Conservation (phyloP, 139 green algal species). For the Chlamydomonas sp. region DNA sequence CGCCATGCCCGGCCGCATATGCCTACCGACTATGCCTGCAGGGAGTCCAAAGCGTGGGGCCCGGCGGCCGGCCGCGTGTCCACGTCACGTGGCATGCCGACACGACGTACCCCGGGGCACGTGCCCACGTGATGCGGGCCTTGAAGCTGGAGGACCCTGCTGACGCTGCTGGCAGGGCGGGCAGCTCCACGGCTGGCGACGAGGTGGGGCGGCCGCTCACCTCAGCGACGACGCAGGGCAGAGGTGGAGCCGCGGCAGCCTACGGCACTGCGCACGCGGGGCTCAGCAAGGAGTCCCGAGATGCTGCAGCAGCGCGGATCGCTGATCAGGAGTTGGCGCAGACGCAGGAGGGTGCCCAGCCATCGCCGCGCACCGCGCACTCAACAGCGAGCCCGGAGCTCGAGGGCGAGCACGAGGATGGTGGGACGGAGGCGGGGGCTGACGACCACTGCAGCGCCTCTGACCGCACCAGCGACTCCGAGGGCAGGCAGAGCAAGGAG, state of each 20-base stretch:
- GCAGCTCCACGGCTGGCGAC: not conserved
- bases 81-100: not conserved
- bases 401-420: too few species aligned
- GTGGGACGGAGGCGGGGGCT: too few species aligned
- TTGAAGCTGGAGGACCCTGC: not conserved
- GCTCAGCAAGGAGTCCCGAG: too few species aligned
- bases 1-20: not conserved
- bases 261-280: too few species aligned
- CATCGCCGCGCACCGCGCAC: too few species aligned
- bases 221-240: not conserved
- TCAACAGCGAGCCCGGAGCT: too few species aligned
- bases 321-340: too few species aligned
- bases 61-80: not conserved
- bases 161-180: not conserved
- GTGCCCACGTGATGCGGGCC: not conserved
- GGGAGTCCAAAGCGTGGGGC: not conserved
- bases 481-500: not conserved
- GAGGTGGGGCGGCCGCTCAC: not conserved
- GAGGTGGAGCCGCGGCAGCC: too few species aligned
- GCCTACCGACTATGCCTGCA: not conserved
- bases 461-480: not conserved
- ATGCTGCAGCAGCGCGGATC: too few species aligned
- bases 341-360: too few species aligned
- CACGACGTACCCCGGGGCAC: slow-evolving; percentile 1
- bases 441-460: not conserved